A percentile compares a stretch with the other conserved stretches of the same genome.
Evolutionary conservation across 2,329 filamentous ascomycete genomes (phyloP).

Genomic region (Cordyceps pruinosa): DNA sequence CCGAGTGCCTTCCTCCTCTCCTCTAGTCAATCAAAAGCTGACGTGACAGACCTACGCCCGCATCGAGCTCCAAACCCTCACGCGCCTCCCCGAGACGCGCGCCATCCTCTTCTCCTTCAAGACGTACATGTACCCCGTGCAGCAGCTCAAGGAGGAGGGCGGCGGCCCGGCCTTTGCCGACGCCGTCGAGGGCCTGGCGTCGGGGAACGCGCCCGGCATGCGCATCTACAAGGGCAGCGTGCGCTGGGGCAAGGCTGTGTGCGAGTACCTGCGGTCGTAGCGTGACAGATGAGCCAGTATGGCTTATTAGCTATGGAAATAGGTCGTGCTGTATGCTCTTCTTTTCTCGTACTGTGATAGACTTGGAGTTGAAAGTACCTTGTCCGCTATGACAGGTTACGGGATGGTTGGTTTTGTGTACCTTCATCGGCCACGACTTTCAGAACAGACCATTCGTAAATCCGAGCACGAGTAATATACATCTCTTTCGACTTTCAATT

Average conservation of each 20-base stretch:
- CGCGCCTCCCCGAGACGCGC: constrained; percentile 38
- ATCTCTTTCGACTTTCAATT: too few relatives aligned
- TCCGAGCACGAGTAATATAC: too few relatives aligned
- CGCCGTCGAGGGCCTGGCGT: constrained; percentile 44
- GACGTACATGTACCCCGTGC: constrained; percentile 44
- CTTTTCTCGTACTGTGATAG: too few relatives aligned
- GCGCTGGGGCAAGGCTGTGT: constrained; percentile 41
- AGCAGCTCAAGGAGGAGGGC: constrained; percentile 43
- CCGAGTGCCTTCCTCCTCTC: not conserved
- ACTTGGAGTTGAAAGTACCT: too few relatives aligned
- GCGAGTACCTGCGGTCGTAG: constrained; percentile 35
- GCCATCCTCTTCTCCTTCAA: constrained; percentile 50
- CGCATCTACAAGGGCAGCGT: constrained; percentile 45
- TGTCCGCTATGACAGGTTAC: too few relatives aligned
- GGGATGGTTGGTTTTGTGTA: too few relatives aligned
- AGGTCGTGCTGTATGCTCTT: too few relatives aligned
- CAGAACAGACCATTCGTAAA: too few relatives aligned
- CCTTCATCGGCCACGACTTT: too few relatives aligned
- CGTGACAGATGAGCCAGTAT: too few relatives aligned
- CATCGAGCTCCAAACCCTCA: constrained; percentile 46
- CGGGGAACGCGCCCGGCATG: constrained; percentile 47
- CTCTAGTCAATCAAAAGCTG: too few relatives aligned
- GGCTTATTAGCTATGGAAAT: too few relatives aligned
- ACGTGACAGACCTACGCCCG: constrained; percentile 28
- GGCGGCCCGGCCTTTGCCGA: constrained; percentile 40